Base-by-base conservation (phyloP, 1,139 yeast genomes). In the Yamadazyma kanchanaburiensis region DNA sequence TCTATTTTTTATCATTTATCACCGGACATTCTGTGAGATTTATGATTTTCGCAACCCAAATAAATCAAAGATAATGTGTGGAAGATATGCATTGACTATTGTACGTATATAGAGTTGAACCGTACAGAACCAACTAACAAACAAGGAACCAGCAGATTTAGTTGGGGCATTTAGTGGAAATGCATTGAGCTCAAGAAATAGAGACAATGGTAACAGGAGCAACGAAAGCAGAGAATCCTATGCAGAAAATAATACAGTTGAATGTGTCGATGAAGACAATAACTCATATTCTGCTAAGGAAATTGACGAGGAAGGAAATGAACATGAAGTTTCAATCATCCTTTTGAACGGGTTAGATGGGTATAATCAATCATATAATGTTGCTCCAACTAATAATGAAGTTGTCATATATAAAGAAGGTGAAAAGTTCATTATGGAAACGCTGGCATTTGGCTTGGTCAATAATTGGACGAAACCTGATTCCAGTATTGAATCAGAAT, bases 191-290 rank as follows among this genome's bases (percentile, higher is more conserved):
- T 8, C n/a, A 12, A 18, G 9, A 11, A 12, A 18, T 9, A 11
- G 18, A 4, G 24, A 61, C 6, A 53, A 55, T 17, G 56, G 53
- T 3, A 45, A 58, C 2, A 53, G 40, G 13, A 53, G 58, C 2
- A 48, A 55, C 4, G 68, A 80, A 5, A 67, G 79, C 4, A 66
- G 87, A 0, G 28, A 27, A 2, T n/a, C n/a, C n/a, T n/a, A n/a
- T n/a, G n/a, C n/a, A n/a, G n/a, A n/a, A n/a, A 18, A 18, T 10
- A 18, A 18, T 18, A 18, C 20, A 8, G 20, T 10, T 18, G 20
- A 18, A 10, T 18, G 9, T 10, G 20, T 8, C 20, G 10, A 10
- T 18, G 20, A 18, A 10, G 15, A 24, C 10, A 19, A 23, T 5
- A 24, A 29, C 22, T 27, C 27, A 3, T 32, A 21, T 17, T 13